Evolutionary conservation across 2,329 filamentous ascomycete genomes (phyloP).

Genomic region (Geoglossum cookeanum): DNA sequence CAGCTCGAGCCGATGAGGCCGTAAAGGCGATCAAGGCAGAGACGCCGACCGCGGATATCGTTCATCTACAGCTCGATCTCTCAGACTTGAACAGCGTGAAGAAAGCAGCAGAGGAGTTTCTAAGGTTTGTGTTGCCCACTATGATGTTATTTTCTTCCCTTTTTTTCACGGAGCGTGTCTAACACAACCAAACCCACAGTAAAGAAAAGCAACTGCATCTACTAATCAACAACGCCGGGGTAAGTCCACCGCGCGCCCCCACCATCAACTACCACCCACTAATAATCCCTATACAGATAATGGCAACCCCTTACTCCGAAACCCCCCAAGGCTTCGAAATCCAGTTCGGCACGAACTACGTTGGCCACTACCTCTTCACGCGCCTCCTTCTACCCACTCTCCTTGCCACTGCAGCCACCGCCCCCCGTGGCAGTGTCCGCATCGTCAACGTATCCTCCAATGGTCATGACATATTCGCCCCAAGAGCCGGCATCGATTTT

Average conservation of each 20-base stretch:
- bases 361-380: conserved; percentile 3
- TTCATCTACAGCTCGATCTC: conserved; percentile 2
- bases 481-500: not conserved
- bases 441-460: conserved; percentile 13
- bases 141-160: not conserved
- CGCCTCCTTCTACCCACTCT: not conserved
- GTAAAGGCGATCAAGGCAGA: not conserved
- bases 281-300: conserved; percentile 4
- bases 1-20: not conserved
- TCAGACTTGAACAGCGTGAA: not conserved
- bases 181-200: not conserved
- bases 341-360: conserved; percentile 5
- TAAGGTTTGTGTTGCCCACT: not conserved
- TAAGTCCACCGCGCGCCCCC: conserved; percentile 12
- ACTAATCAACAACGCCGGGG: conserved; percentile 22
- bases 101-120: conserved; percentile 4
- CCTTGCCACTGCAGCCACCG: not conserved
- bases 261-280: not conserved
- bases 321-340: conserved; percentile 4
- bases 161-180: not conserved
- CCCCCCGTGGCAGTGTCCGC: not conserved
- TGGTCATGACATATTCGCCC: not conserved
- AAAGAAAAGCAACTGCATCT: conserved; percentile 22
- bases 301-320: conserved; percentile 2
- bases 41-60: not conserved